A percentile compares a stretch with the other conserved stretches of the same genome.
Evolutionary conservation across 495 filamentous ascomycete genomes (phyloP).

Genomic region (Neurospora sp.): DNA sequence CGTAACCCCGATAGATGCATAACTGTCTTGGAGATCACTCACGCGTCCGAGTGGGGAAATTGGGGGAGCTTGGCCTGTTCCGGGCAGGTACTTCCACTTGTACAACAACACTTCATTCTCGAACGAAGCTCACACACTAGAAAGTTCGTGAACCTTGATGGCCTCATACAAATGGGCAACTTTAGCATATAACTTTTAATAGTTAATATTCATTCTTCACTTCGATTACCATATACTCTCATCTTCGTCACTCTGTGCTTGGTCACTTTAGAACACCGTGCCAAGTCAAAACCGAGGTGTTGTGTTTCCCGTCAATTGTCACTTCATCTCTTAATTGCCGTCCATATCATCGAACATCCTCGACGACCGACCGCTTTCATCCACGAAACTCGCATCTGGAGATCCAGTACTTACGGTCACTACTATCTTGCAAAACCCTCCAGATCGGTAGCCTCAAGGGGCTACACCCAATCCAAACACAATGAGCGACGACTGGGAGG

Average conservation of each 20-base stretch:
- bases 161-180: neutral
- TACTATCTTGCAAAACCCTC: neutral
- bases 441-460: neutral
- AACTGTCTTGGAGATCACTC: neutral
- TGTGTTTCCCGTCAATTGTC: neutral
- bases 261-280: neutral
- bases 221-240: too few relatives aligned
- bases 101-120: neutral
- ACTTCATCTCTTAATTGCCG: neutral
- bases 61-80: neutral
- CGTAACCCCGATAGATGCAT: neutral
- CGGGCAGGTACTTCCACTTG: neutral
- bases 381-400: neutral
- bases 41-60: neutral
- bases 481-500: slow-evolving; percentile 4
- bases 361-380: neutral
- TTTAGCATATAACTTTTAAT: neutral
- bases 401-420: neutral
- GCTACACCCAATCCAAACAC: neutral
- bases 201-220: neutral
- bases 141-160: neutral
- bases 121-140: neutral
- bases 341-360: neutral
- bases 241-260: neutral
- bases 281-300: neutral